phyloP scores from a whole-genome alignment of 257 asterid genomes.

The Mitragyna speciosa region DNA sequence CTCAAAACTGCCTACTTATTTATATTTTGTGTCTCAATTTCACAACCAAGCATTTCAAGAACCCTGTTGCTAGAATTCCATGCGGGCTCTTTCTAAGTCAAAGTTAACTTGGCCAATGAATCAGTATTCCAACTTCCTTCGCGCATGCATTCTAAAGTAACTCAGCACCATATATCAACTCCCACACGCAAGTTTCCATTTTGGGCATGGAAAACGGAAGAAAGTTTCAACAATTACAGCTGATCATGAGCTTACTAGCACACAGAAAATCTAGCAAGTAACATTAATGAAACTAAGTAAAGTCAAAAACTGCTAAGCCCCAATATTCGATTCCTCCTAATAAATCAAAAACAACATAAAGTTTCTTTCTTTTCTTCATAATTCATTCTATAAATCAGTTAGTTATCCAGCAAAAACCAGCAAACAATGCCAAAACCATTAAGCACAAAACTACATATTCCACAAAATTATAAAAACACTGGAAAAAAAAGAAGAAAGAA shows the following conservation, averaged over 20 bases:
- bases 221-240: neutral
- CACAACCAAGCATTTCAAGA: too few relatives aligned
- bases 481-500: neutral
- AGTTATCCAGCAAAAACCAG: neutral
- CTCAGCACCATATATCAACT: neutral
- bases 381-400: slow-evolving; percentile 1
- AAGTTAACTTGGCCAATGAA: too few relatives aligned
- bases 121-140: neutral
- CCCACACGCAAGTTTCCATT: neutral
- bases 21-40: too few relatives aligned
- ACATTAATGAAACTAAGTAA: neutral
- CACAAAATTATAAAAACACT: neutral
- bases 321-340: neutral
- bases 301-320: neutral
- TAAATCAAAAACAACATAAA: neutral
- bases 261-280: neutral
- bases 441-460: neutral
- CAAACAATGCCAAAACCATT: neutral
- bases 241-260: neutral
- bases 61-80: too few relatives aligned
- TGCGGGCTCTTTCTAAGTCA: too few relatives aligned
- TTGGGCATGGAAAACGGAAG: neutral
- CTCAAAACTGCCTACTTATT: too few relatives aligned
- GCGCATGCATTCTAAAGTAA: neutral
- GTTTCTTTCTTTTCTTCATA: neutral